Percentiles rank a stretch among this genome's conserved stretches.
These are phyloP conservation scores for Combretum micranthum DNA, from an alignment of 345 rosid species.

Conservation along the genomic window DNA sequence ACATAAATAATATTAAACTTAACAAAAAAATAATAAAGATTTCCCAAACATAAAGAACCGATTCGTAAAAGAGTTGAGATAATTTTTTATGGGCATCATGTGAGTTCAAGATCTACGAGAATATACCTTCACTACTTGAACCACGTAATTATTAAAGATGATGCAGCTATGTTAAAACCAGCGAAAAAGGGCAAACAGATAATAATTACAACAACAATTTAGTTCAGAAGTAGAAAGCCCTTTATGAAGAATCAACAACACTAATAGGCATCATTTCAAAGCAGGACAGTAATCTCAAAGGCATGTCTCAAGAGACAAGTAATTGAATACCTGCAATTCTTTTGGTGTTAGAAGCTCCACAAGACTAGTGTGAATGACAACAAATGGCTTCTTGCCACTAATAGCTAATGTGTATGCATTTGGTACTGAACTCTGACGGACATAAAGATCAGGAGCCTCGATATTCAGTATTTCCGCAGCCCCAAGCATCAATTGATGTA, in stretches of 20 bases:
- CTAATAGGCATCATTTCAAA: not conserved
- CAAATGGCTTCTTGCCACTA: slow-evolving; percentile 85
- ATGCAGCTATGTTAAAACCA: no score
- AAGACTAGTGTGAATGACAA: slow-evolving; percentile 84
- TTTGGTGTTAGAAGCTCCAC: slow-evolving; percentile 79
- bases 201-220: no score
- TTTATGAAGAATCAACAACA: no score
- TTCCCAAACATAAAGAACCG: no score
- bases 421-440: slow-evolving; percentile 90
- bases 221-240: no score
- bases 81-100: no score
- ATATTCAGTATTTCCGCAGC: slow-evolving; percentile 72
- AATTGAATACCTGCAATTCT: slow-evolving; percentile 74
- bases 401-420: slow-evolving; percentile 90
- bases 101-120: no score
- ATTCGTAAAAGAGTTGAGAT: no score
- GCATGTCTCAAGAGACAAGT: slow-evolving; percentile 4
- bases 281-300: not conserved
- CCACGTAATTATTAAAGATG: no score
- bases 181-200: no score
- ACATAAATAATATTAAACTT: not conserved
- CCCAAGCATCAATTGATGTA: slow-evolving; percentile 72
- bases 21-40: not conserved
- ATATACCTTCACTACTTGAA: no score
- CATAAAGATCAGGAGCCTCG: slow-evolving; percentile 84